A percentile compares a stretch with the other conserved stretches of the same genome.
Conservation (phyloP, 805 yeast genomes). For the Sugiyamaella qingdaonensis region DNA sequence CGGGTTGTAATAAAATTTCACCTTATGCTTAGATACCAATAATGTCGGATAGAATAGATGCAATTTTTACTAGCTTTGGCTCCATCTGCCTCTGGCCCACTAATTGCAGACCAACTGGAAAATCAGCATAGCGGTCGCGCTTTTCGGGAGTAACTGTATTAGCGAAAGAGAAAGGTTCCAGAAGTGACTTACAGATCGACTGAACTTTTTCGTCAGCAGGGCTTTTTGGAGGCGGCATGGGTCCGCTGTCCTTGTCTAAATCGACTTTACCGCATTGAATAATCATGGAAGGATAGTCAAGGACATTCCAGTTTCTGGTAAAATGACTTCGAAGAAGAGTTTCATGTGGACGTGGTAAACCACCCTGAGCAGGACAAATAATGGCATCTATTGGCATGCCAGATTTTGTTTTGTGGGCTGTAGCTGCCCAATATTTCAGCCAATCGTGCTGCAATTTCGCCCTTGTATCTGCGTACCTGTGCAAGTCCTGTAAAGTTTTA, state of each 20-base stretch:
- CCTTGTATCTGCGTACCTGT: not conserved
- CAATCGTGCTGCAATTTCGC: conserved; percentile 2
- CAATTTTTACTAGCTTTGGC: not conserved
- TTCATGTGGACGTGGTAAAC: not conserved
- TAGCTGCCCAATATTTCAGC: not conserved
- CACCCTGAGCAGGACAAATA: not conserved
- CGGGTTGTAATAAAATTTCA: too few relatives aligned
- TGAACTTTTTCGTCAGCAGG: conserved; percentile 1
- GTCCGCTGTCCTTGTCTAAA: not conserved
- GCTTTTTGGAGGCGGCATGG: not conserved
- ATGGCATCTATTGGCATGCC: not conserved
- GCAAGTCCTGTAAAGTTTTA: not conserved
- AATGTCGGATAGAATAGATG: not conserved
- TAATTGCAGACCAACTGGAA: not conserved
- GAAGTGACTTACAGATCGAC: not conserved
- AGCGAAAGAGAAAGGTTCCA: not conserved
- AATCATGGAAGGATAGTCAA: conserved; percentile 8
- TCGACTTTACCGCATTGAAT: conserved; percentile 2
- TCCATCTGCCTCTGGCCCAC: conserved; percentile 1
- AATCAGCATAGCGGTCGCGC: not conserved
- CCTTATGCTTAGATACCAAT: too few relatives aligned
- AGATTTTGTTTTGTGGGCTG: not conserved
- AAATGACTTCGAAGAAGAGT: not conserved
- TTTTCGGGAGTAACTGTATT: not conserved
- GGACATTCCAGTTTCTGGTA: conserved; percentile 6